Base-by-base conservation (phyloP, 2,329 filamentous ascomycete genomes). In the Trichoderma pleuroti region DNA sequence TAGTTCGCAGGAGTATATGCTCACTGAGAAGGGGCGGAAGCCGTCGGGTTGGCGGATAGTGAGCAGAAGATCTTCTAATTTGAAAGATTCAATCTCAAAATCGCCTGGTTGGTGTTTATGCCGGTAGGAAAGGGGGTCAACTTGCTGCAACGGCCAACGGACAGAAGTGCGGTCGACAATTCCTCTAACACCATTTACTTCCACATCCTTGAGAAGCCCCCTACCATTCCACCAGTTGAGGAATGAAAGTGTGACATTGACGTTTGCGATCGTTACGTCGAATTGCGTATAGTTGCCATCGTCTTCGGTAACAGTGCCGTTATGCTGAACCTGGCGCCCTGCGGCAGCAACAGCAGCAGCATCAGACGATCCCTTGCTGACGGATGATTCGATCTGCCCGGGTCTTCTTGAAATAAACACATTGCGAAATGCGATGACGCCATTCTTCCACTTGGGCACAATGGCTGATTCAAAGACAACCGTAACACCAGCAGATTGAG, bases 211-310 rank as follows among this genome's bases (percentile, higher is more conserved):
- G 10, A 99, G 84, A 7, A 97, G 86, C 0, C 96, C 96, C 80
- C 95, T 98, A 26, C 96, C 95, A 76, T 97, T 98, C 89, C 97
- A 97, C 96, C 96, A 99, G 79, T 98, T 98, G n/a, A 94, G 87
- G 76, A 99, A 98, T 0, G 96, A 99, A 30, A 99, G 81, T 0
- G 95, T 98, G 54, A 99, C 95, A 77, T 99, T 97, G 72, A 99
- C 93, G 0, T 93, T 97, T 73, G 96, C 93, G 71, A 99, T 93
- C 0, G 94, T 97, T 18, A 99, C 85, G 77, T 99, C 96, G 76
- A 98, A 99, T 75, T 99, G 96, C 0, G 94, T 98, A 80, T 98
- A 99, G 78, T 99, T 99, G 21, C 93, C 93, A 78, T 98, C 95
- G 77, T 98, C 94, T 46, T 81, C 78, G 1, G 83, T 80, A 34